Conservation (phyloP, 2,329 filamentous ascomycete genomes). For the Trichoderma polysporum region DNA sequence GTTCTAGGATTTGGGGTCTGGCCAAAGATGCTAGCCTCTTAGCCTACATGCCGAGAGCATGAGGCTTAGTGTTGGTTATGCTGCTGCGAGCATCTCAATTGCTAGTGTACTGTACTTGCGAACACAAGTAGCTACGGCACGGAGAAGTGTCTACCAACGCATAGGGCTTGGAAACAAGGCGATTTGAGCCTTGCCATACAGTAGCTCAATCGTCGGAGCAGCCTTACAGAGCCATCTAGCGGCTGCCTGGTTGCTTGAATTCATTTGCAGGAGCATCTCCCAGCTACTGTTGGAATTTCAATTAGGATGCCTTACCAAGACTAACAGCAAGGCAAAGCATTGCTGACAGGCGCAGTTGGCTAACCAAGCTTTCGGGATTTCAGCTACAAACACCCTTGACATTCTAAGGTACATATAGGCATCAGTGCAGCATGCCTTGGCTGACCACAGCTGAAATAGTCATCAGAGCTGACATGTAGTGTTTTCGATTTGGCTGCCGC, state of each 20-base stretch:
- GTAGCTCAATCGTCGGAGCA: not conserved
- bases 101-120: too few relatives aligned
- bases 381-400: too few relatives aligned
- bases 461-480: too few relatives aligned
- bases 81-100: too few relatives aligned
- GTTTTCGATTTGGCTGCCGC: too few relatives aligned
- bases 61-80: too few relatives aligned
- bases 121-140: too few relatives aligned
- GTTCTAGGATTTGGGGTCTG: not conserved
- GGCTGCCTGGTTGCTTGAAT: not conserved
- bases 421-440: too few relatives aligned
- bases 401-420: too few relatives aligned
- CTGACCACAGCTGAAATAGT: too few relatives aligned
- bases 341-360: not conserved
- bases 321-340: not conserved
- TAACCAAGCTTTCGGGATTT: too few relatives aligned
- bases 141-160: not conserved
- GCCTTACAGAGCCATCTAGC: not conserved
- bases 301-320: not conserved
- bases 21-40: not conserved
- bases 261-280: not conserved
- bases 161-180: not conserved
- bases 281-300: not conserved
- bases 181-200: not conserved
- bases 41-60: too few relatives aligned